These are phyloP conservation scores for Epichloe baconii DNA, from an alignment of 2,329 filamentous ascomycete species.

Conservation along the genomic window DNA sequence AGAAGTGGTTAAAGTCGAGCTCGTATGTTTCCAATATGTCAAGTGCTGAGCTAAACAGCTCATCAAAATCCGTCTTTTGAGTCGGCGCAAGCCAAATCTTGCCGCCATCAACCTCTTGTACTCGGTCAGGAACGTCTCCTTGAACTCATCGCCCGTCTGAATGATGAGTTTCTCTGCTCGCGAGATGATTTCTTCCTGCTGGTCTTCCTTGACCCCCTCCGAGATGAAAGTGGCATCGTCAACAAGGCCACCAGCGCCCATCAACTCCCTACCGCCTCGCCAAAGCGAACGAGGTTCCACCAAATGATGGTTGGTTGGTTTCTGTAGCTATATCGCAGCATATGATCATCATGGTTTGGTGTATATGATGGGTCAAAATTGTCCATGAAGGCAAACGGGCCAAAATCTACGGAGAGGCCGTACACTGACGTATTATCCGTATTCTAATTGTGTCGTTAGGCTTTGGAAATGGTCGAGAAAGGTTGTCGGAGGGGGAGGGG, in stretches of 20 bases:
- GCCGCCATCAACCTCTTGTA: constrained; percentile 77
- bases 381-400: constrained; percentile 95
- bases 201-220: constrained; percentile 53
- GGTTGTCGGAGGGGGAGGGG: not conserved
- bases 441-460: constrained; percentile 37
- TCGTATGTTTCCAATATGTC: constrained; percentile 71
- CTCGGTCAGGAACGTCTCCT: constrained; percentile 72
- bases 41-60: constrained; percentile 67
- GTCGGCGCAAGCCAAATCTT: constrained; percentile 61
- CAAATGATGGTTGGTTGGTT: constrained; percentile 95
- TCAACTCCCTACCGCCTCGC: constrained; percentile 75
- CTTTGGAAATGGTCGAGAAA: not conserved
- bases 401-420: constrained; percentile 85
- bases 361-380: constrained; percentile 92
- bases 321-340: constrained; percentile 78
- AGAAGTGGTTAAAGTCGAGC: constrained; percentile 90
- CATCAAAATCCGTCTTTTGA: constrained; percentile 65
- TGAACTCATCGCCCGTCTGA: constrained; percentile 75
- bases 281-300: constrained; percentile 94
- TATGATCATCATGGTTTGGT: constrained; percentile 88
- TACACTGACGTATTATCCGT: constrained; percentile 93
- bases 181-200: constrained; percentile 55
- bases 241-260: constrained; percentile 61
- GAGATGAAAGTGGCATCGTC: constrained; percentile 60
- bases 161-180: constrained; percentile 77